Conservation (phyloP, 768 basidiomycete genomes). For the Mycena sanguinolenta region DNA sequence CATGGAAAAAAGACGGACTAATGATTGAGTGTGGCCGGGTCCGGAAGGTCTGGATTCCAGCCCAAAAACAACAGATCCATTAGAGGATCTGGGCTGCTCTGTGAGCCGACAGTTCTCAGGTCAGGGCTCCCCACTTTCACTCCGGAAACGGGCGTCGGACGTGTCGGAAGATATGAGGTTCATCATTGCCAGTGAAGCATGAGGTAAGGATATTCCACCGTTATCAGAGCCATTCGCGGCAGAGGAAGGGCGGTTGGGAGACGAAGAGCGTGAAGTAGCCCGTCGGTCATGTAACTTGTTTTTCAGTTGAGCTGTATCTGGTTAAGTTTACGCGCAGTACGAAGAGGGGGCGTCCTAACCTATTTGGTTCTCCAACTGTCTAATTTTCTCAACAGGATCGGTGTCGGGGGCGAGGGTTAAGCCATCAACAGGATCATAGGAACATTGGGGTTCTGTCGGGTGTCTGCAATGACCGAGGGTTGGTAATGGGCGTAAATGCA, state of each 20-base stretch:
- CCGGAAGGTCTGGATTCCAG: conserved; percentile 89
- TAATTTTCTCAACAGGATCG: conserved; percentile 85
- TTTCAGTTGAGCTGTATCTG: conserved; percentile 70
- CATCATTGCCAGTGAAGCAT: conserved; percentile 58
- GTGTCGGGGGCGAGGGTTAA: conserved; percentile 80
- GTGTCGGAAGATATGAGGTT: conserved; percentile 55
- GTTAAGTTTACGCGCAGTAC: conserved; percentile 30
- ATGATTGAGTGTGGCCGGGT: conserved; percentile 78
- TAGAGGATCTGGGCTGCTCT: conserved; percentile 63
- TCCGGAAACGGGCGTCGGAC: conserved; percentile 55
- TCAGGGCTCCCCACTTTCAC: conserved; percentile 68
- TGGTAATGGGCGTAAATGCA: conserved; percentile 4
- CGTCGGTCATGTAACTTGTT: conserved; percentile 70
- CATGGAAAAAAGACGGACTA: conserved; percentile 68
- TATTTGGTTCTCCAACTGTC: conserved; percentile 82
- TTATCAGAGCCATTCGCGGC: conserved; percentile 41
- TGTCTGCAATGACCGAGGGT: conserved; percentile 62
- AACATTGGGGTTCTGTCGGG: conserved; percentile 87
- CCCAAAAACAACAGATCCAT: conserved; percentile 80
- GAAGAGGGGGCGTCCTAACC: conserved; percentile 51
- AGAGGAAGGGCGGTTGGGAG: conserved; percentile 47
- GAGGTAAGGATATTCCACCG: conserved; percentile 59
- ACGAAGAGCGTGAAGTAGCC: conserved; percentile 52
- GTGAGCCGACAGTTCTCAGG: conserved; percentile 51
- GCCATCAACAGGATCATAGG: conserved; percentile 90